Conservation (phyloP, 345 rosid genomes). For the Noccaea bulbosa region DNA sequence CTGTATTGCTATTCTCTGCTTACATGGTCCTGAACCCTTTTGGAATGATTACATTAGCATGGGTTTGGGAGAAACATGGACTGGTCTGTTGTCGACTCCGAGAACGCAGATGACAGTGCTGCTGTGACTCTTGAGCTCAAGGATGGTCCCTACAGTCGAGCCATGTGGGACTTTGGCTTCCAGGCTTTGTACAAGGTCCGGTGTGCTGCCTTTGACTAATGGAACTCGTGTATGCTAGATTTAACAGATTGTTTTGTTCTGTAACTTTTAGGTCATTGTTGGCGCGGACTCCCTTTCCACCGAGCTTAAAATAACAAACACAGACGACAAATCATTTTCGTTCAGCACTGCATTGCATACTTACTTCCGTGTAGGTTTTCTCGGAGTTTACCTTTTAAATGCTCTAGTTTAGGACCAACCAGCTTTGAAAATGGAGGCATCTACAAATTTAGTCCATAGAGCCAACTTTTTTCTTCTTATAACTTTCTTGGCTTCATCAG, state of each 20-base stretch:
- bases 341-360: slow-evolving; percentile 85
- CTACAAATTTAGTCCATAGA: too few relatives aligned
- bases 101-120: slow-evolving; percentile 63
- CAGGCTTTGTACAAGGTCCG: slow-evolving; percentile 77
- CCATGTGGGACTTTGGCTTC: slow-evolving; percentile 96
- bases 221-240: slow-evolving; percentile 9
- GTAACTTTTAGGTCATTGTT: slow-evolving; percentile 58
- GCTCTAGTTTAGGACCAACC: too few relatives aligned
- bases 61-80: slow-evolving; percentile 97
- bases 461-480: not conserved
- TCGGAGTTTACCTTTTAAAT: too few relatives aligned
- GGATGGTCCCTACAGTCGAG: slow-evolving; percentile 83
- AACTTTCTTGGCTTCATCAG: slow-evolving; percentile 48
- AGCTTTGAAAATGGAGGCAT: too few relatives aligned
- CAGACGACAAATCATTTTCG: slow-evolving; percentile 77
- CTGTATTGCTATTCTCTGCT: slow-evolving; percentile 10
- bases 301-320: slow-evolving; percentile 70
- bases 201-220: not conserved
- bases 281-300: slow-evolving; percentile 73
- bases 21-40: slow-evolving; percentile 20
- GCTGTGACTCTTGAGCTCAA: slow-evolving; percentile 74
- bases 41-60: slow-evolving; percentile 57
- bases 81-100: slow-evolving; percentile 77
- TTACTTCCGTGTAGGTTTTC: slow-evolving; percentile 69
- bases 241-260: slow-evolving; percentile 20